These are phyloP conservation scores for Candida tetrigidarum DNA, from an alignment of 1,139 yeast species.

Conservation along the genomic window DNA sequence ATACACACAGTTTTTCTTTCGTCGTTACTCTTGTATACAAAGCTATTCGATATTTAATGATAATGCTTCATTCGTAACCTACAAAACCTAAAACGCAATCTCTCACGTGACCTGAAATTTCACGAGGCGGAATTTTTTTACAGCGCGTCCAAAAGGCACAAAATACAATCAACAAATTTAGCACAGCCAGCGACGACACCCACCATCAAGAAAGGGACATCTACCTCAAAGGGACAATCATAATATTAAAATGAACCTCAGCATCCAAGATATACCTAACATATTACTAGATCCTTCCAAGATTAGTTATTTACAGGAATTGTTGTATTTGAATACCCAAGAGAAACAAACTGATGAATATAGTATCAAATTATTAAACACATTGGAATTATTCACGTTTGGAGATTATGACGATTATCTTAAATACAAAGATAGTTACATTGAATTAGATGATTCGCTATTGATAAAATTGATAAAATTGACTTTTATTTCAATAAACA, in stretches of 20 bases:
- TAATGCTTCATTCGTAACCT: neutral
- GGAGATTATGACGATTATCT: constrained; percentile 35
- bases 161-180: neutral
- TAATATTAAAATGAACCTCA: constrained; percentile 1
- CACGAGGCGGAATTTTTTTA: neutral
- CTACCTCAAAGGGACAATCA: neutral
- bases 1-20: constrained; percentile 1
- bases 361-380: constrained; percentile 19
- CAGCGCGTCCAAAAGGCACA: neutral
- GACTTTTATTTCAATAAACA: constrained; percentile 29
- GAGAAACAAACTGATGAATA: constrained; percentile 2
- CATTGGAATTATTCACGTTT: constrained; percentile 43
- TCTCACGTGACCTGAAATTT: neutral
- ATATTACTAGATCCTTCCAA: constrained; percentile 8
- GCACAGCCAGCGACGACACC: neutral
- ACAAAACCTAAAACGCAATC: too few relatives aligned
- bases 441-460: constrained; percentile 20
- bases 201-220: too few relatives aligned
- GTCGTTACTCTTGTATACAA: too few relatives aligned
- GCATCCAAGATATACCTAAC: constrained; percentile 6
- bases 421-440: constrained; percentile 21
- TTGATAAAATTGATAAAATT: constrained; percentile 31
- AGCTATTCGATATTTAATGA: neutral
- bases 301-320: constrained; percentile 14
- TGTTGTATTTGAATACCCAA: constrained; percentile 6